Evolutionary conservation across 1,284 basidiomycete genomes (phyloP).

Genomic region (Trichosporon ovoides): DNA sequence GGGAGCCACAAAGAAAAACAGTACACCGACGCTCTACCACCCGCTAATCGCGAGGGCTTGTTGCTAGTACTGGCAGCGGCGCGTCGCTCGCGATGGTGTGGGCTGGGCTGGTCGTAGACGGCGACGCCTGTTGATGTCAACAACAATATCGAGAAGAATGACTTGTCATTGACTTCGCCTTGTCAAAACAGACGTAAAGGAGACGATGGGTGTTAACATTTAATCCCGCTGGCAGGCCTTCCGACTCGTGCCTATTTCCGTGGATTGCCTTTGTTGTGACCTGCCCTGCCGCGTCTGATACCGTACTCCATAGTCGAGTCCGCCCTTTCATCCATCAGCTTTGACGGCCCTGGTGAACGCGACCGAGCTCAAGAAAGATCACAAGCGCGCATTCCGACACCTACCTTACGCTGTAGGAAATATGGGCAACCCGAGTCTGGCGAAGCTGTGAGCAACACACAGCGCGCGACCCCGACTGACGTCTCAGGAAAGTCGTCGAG

Average conservation of each 20-base stretch:
- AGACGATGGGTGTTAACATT: not conserved
- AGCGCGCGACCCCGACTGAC: slow-evolving; percentile 4
- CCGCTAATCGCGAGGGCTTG: not conserved
- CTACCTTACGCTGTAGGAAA: slow-evolving; percentile 9
- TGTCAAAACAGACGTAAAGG: not conserved
- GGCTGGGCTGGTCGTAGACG: not conserved
- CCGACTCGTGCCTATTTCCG: not conserved
- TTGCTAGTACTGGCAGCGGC: not conserved
- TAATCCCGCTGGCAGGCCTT: not conserved
- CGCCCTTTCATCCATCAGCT: not conserved
- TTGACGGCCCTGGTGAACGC: not conserved
- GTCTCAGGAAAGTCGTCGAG: slow-evolving; percentile 46
- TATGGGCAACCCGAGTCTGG: slow-evolving; percentile 3
- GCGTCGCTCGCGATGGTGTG: slow-evolving; percentile 2
- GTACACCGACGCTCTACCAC: not conserved
- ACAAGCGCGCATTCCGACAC: not conserved
- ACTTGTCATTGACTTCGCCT: slow-evolving; percentile 8
- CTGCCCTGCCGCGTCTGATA: not conserved
- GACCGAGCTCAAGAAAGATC: no score
- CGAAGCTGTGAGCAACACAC: slow-evolving; percentile 23
- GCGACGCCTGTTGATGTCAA: slow-evolving; percentile 1
- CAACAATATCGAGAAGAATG: slow-evolving; percentile 9
- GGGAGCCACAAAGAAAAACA: not conserved
- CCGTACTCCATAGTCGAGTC: not conserved
- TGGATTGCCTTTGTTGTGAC: not conserved